Percentiles rank a stretch among this genome's conserved stretches.
phyloP scores from a whole-genome alignment of 768 basidiomycete species.

The Pulveroboletus sp. region DNA sequence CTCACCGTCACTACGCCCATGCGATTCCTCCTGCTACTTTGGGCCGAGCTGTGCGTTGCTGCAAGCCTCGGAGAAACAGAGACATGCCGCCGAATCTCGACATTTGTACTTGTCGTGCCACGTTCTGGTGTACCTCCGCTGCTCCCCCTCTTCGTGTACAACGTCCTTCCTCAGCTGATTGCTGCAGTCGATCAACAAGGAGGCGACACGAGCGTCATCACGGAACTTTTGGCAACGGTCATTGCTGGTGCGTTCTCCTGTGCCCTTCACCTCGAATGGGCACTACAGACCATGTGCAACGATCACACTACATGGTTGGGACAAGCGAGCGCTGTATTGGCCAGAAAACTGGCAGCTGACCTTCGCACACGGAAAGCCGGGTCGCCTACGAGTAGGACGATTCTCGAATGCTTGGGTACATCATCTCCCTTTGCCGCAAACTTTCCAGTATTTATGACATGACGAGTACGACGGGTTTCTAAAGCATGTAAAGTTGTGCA shows the following conservation, averaged over 20 bases:
- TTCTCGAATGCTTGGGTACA: conserved; percentile 57
- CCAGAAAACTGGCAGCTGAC: conserved; percentile 60
- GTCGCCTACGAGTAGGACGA: conserved; percentile 42
- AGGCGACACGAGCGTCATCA: conserved; percentile 49
- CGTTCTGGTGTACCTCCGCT: conserved; percentile 54
- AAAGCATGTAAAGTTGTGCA: neutral
- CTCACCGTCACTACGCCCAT: conserved; percentile 54
- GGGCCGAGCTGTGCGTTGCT: conserved; percentile 55
- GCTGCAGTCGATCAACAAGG: conserved; percentile 45
- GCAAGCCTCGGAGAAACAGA: conserved; percentile 59
- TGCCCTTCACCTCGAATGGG: conserved; percentile 68
- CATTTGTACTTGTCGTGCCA: conserved; percentile 64
- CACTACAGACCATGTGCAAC: conserved; percentile 48
- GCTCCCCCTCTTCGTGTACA: conserved; percentile 68
- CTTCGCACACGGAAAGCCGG: conserved; percentile 49
- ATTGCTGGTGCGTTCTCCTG: conserved; percentile 63
- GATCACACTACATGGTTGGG: conserved; percentile 52
- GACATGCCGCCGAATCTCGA: conserved; percentile 57
- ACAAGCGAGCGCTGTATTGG: conserved; percentile 59
- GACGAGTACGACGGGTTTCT: conserved; percentile 9
- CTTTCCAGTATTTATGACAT: conserved; percentile 58
- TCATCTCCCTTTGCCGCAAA: conserved; percentile 65
- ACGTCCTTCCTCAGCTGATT: conserved; percentile 60
- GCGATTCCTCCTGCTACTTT: conserved; percentile 62
- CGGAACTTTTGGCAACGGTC: conserved; percentile 62